phyloP scores from a whole-genome alignment of 2,329 filamentous ascomycete genomes.

The Colletotrichum sp. region DNA sequence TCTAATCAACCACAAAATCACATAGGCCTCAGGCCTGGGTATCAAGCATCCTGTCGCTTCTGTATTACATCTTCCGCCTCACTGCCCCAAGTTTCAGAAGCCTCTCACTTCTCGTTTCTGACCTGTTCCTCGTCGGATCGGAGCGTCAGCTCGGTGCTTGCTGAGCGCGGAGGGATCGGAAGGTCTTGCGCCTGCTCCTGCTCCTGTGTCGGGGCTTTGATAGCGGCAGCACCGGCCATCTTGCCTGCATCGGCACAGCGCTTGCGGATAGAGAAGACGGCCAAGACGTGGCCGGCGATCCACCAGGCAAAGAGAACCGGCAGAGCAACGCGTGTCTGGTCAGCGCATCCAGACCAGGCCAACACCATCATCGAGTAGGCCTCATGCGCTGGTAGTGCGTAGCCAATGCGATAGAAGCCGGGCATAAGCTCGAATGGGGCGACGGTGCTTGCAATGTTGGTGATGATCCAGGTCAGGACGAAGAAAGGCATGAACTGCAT shows the following conservation, averaged over 20 bases:
- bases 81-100: no score
- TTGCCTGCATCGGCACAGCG: constrained; percentile 5
- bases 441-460: constrained; percentile 41
- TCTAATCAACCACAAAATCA: not conserved
- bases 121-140: not conserved
- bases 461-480: constrained; percentile 45
- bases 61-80: not conserved
- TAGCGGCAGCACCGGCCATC: not conserved
- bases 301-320: constrained; percentile 48
- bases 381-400: constrained; percentile 38
- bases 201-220: not conserved
- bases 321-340: constrained; percentile 39
- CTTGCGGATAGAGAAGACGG: constrained; percentile 28
- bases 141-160: constrained; percentile 2
- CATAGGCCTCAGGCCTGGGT: not conserved
- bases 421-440: constrained; percentile 41
- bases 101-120: not conserved
- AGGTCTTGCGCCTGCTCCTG: not conserved
- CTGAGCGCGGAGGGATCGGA: not conserved
- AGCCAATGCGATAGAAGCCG: constrained; percentile 44
- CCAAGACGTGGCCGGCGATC: constrained; percentile 29
- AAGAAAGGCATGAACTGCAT: constrained; percentile 44
- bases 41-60: not conserved
- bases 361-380: constrained; percentile 40
- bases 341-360: constrained; percentile 48